Percentiles rank a stretch among this genome's conserved stretches.
These are phyloP conservation scores for Syzygium syzygioides DNA, from an alignment of 441 rosid species.

Conservation along the genomic window DNA sequence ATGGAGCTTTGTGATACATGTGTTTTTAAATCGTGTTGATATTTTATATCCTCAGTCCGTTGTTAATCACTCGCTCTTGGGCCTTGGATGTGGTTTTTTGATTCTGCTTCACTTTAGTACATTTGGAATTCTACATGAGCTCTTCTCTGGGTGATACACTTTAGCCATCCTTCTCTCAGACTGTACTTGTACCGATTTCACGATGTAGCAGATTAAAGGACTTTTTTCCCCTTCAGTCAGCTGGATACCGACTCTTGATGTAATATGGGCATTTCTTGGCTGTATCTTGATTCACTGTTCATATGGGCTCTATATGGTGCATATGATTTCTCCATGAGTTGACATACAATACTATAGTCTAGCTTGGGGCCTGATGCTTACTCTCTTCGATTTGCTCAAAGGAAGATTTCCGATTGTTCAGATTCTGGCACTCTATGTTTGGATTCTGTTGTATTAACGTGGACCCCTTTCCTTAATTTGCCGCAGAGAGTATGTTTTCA, in stretches of 20 bases:
- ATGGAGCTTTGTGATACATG: background rate
- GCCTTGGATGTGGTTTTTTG: background rate
- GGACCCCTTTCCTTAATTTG: background rate
- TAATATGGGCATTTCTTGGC: constrained; percentile 9
- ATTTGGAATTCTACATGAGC: background rate
- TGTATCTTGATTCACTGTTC: constrained; percentile 17
- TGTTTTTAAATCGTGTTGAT: background rate
- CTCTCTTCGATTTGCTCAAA: background rate
- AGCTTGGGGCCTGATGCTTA: background rate
- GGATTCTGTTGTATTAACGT: constrained; percentile 8
- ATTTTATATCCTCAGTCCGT: background rate
- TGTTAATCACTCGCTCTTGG: background rate
- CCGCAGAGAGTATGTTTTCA: constrained; percentile 88
- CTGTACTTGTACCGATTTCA: background rate
- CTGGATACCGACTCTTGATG: background rate
- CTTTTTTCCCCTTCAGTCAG: background rate
- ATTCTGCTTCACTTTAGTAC: background rate
- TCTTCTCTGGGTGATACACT: background rate
- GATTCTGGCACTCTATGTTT: background rate
- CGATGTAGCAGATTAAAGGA: background rate
- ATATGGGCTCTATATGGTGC: constrained; percentile 13
- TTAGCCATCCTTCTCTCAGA: background rate
- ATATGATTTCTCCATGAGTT: constrained; percentile 12
- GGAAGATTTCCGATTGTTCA: background rate
- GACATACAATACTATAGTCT: constrained; percentile 14